Evolutionary conservation across 768 basidiomycete species (phyloP), one percentile per base, ranked within the genome.

Genomic region (Lactarius psammicola): DNA sequence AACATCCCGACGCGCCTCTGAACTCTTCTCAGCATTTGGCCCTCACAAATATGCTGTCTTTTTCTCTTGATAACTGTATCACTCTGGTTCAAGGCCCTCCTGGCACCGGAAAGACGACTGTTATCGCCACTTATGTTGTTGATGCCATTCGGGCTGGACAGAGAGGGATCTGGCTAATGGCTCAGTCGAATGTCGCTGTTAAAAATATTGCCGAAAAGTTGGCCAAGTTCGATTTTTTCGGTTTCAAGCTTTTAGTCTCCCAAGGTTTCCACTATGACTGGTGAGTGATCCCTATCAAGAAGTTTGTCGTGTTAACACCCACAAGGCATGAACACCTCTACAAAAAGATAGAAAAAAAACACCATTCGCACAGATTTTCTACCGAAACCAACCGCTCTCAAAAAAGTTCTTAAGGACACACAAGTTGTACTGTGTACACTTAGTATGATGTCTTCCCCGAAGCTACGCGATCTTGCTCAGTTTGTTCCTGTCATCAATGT

Each of bases 131-230:
- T 17, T 75, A 64, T 71, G 76, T 77, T 4, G 42, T 68, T 3
- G 75, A 74, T 60, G 71, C 72, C 38, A 69, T 73, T 53, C 55
- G 67, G 26, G 75, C 73, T 58, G 72, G 69, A 5, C 40, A 49
- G 5, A 63, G 33, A 28, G 76, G 88, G 0, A 85, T 92, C 15
- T 94, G 90, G 89, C 83, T 94, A 5, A 78, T 92, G 72, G 90
- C 92, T 33, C 89, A 94, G 72, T 89, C 89, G 17, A 94, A 94
- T 78, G 85, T 94, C 57, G 92, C 90, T 55, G 92, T 94, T 26
- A 93, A 92, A 75, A 94, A 94, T 69, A 93, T 94, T 77, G 92
- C 90, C 60, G 88, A 90, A 71, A 91, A 92, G 76, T 77, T 94
- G n/a, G 75, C 79, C 20, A 75, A 80, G 11, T 77, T 82, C 71